These are phyloP conservation scores for Tieghemostelium lacteum DNA, from an alignment of 78 protist species.

Conservation along the genomic window DNA sequence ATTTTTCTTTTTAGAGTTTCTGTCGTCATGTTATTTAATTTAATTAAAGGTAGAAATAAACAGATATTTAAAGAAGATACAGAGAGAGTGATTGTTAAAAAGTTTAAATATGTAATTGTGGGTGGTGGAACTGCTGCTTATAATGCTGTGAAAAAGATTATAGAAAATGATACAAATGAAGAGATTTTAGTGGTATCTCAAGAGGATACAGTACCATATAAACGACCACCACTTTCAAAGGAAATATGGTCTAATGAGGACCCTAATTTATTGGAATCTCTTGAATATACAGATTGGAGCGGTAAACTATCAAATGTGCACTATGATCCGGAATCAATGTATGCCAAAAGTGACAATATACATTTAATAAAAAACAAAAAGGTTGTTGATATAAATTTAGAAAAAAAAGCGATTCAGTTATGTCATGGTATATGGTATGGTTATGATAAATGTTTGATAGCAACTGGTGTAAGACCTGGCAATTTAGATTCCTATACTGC, in stretches of 20 bases:
- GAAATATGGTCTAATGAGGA: conserved; percentile 84
- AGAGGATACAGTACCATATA: conserved; percentile 85
- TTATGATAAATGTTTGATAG: conserved; percentile 86
- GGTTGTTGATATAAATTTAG: conserved; percentile 67
- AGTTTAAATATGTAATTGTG: conserved; percentile 84
- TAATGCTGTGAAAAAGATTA: conserved; percentile 83
- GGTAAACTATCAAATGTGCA: conserved; percentile 30
- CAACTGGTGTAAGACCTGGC: conserved; percentile 92
- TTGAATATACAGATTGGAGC: conserved; percentile 58
- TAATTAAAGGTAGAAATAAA: no score
- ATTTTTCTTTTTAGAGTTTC: no score
- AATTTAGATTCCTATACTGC: conserved; percentile 57
- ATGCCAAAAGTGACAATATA: conserved; percentile 52
- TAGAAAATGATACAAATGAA: conserved; percentile 64
- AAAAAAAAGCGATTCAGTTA: conserved; percentile 43
- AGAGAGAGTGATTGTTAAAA: conserved; percentile 9
- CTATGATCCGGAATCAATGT: conserved; percentile 40
- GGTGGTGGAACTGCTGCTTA: conserved; percentile 94
- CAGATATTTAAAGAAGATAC: no score
- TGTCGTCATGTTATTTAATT: no score
- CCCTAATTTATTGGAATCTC: conserved; percentile 7
- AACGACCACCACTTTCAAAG: conserved; percentile 91
- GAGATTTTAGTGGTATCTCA: conserved; percentile 75
- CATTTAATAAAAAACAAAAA: conserved; percentile 43
- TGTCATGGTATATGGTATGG: conserved; percentile 76